Evolutionary conservation across 768 basidiomycete genomes (phyloP).

Genomic region (Auricularia sp.): DNA sequence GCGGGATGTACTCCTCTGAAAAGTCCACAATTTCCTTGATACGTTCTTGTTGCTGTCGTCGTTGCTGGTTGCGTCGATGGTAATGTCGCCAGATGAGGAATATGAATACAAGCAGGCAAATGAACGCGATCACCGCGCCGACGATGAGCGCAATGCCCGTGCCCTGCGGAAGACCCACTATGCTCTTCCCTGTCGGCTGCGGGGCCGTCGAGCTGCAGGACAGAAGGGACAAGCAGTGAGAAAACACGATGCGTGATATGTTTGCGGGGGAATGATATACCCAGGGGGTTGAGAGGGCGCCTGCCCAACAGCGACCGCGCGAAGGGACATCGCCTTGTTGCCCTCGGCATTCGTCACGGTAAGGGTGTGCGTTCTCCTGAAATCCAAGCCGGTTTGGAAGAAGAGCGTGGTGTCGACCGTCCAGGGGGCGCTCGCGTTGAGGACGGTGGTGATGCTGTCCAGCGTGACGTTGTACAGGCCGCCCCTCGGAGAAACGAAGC

Average conservation of each 20-base stretch:
- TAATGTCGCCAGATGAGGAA: background rate
- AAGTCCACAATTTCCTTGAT: background rate
- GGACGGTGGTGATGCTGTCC: constrained; percentile 37
- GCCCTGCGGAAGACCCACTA: background rate
- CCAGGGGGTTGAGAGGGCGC: background rate
- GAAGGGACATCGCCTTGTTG: constrained; percentile 32
- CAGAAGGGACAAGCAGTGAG: too few relatives aligned
- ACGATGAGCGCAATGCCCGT: constrained; percentile 6
- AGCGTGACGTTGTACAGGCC: constrained; percentile 52
- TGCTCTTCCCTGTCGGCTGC: background rate
- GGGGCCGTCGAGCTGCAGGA: background rate
- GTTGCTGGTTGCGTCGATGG: background rate
- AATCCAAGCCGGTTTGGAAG: constrained; percentile 51
- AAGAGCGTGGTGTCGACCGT: constrained; percentile 37
- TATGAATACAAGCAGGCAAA: background rate
- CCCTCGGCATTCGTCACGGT: constrained; percentile 49
- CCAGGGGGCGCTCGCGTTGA: constrained; percentile 33
- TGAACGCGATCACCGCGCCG: background rate
- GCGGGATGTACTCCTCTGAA: background rate
- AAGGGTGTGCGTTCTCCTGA: constrained; percentile 38
- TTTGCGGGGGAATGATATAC: background rate
- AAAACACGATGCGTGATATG: background rate
- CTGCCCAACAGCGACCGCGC: constrained; percentile 36
- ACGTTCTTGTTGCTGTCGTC: background rate
- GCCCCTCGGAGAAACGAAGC: constrained; percentile 46